A percentile compares a stretch with the other conserved stretches of the same genome.
phyloP scores from a whole-genome alignment of 169 alveolate genomes.

The Cryptosporidium xiaoi region DNA sequence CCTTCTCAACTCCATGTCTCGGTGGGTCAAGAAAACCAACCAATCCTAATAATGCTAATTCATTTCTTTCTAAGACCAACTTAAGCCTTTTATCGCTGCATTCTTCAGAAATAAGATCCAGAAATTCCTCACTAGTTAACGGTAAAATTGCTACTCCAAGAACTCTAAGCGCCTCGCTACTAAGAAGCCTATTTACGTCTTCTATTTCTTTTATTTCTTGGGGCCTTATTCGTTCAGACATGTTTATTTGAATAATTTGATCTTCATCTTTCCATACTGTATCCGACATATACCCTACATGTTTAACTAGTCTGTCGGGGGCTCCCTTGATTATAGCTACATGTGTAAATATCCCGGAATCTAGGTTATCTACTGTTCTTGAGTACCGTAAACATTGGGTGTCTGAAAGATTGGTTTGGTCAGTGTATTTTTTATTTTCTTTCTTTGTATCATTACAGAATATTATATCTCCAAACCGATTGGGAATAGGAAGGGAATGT shows the following conservation, averaged over 20 bases:
- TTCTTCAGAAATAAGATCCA: conserved; percentile 76
- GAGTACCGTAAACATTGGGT: background rate
- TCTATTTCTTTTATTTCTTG: conserved; percentile 63
- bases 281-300: conserved; percentile 46
- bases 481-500: conserved; percentile 81
- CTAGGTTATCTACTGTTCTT: conserved; percentile 56
- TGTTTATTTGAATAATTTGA: conserved; percentile 14
- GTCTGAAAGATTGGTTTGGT: background rate
- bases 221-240: conserved; percentile 21
- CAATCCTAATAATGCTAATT: conserved; percentile 84
- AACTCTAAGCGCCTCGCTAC: conserved; percentile 88
- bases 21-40: conserved; percentile 95
- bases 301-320: conserved; percentile 84
- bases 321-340: conserved; percentile 92
- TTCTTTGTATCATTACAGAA: conserved; percentile 27
- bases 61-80: conserved; percentile 71
- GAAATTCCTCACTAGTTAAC: conserved; percentile 82
- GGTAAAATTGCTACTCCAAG: conserved; percentile 87
- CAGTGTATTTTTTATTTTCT: background rate
- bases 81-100: conserved; percentile 87
- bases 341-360: conserved; percentile 81
- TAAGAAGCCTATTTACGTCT: conserved; percentile 78
- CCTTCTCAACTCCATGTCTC: conserved; percentile 96
- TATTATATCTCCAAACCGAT: conserved; percentile 78
- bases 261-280: conserved; percentile 21